Evolutionary conservation across 257 asterid genomes (phyloP).

Genomic region (Hygrophila difformis): DNA sequence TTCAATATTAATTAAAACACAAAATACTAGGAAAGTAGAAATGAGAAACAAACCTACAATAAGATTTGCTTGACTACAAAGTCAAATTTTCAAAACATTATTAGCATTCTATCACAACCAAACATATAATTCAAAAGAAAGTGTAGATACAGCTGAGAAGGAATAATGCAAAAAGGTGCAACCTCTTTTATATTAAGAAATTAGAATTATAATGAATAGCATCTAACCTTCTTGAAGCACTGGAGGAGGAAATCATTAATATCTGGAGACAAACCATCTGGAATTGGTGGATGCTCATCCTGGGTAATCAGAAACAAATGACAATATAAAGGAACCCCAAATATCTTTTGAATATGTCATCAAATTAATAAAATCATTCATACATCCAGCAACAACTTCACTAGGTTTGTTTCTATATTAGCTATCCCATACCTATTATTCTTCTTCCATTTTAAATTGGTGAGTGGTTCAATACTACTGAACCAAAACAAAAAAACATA

Average conservation of each 20-base stretch:
- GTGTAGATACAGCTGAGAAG: too few relatives aligned
- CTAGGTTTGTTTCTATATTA: background rate
- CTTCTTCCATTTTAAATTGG: too few relatives aligned
- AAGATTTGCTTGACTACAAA: background rate
- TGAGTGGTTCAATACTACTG: too few relatives aligned
- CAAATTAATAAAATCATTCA: background rate
- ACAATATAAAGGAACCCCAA: background rate
- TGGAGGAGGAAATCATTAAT: slow-evolving; percentile 55
- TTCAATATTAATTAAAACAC: background rate
- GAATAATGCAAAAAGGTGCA: background rate
- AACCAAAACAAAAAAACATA: too few relatives aligned
- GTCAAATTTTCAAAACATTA: background rate
- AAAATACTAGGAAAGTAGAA: background rate
- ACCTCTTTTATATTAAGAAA: background rate
- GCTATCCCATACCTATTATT: background rate
- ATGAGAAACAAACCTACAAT: background rate
- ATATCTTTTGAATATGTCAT: background rate
- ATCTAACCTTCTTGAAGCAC: slow-evolving; percentile 62
- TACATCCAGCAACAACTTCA: background rate
- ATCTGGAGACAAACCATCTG: slow-evolving; percentile 51
- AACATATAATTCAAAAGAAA: too few relatives aligned
- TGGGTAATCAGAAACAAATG: slow-evolving; percentile 19
- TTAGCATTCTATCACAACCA: background rate
- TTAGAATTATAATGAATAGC: slow-evolving; percentile 3
- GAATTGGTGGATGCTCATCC: slow-evolving; percentile 70